phyloP scores from a whole-genome alignment of 2,329 filamentous ascomycete species.

The Lachnellula cervina region DNA sequence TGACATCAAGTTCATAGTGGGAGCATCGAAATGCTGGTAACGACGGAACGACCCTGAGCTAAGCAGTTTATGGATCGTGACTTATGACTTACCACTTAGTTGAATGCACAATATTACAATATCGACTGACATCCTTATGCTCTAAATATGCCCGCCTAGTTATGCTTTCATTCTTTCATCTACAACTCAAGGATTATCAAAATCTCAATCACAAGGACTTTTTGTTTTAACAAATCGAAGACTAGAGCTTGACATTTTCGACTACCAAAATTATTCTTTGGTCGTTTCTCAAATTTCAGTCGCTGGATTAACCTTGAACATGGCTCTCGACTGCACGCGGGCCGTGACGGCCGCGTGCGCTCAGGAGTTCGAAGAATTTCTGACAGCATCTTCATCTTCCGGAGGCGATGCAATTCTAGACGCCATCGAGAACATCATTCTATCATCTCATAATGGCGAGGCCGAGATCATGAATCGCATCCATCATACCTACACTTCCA shows the following conservation, averaged over 20 bases:
- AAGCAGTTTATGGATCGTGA: not conserved
- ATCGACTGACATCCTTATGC: not conserved
- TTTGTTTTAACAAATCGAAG: too few relatives aligned
- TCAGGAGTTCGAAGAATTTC: not conserved
- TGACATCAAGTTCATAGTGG: too few relatives aligned
- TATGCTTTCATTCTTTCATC: too few relatives aligned
- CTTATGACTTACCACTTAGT: not conserved
- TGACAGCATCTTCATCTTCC: not conserved
- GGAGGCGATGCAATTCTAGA: not conserved
- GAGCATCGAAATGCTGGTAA: not conserved
- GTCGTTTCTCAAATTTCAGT: too few relatives aligned
- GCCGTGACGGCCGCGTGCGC: not conserved
- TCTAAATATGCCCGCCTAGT: too few relatives aligned
- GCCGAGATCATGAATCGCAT: not conserved
- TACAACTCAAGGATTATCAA: too few relatives aligned
- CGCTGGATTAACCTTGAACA: not conserved
- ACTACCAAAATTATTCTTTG: too few relatives aligned
- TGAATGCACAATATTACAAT: not conserved
- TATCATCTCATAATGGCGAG: not conserved
- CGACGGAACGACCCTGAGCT: not conserved
- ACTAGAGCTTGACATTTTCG: too few relatives aligned
- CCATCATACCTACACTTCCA: too few relatives aligned
- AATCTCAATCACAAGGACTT: too few relatives aligned
- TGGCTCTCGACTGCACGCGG: not conserved
- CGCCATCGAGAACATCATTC: not conserved